These are phyloP conservation scores for Zizania palustris DNA, from an alignment of 202 grass and related monocot genomes.

Conservation along the genomic window DNA sequence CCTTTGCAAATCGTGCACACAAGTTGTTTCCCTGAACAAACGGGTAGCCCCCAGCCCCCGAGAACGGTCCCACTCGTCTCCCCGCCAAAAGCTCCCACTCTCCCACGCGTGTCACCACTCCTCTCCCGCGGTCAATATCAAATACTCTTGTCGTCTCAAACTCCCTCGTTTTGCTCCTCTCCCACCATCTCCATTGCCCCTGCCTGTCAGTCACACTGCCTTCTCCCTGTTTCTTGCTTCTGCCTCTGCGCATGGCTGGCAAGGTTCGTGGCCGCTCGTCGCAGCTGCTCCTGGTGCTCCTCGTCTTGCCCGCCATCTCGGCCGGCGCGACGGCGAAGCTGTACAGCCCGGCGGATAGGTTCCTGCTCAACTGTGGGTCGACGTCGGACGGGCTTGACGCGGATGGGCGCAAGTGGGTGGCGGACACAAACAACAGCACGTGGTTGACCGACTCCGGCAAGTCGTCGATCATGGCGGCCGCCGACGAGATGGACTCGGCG, in stretches of 20 bases:
- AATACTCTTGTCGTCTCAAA: conserved; percentile 3
- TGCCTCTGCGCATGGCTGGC: conserved; percentile 22
- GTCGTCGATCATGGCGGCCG: conserved; percentile 54
- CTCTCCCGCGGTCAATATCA: conserved; percentile 22
- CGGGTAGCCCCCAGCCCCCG: no score
- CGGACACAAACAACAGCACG: conserved; percentile 51
- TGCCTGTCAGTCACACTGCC: background rate
- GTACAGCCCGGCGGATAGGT: conserved; percentile 52
- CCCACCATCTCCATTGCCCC: background rate
- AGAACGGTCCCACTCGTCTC: background rate
- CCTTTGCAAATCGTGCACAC: no score
- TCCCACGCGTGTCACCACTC: conserved; percentile 29
- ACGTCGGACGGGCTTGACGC: conserved; percentile 51
- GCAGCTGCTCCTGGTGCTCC: conserved; percentile 22
- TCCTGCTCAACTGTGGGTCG: conserved; percentile 68
- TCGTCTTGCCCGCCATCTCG: conserved; percentile 9
- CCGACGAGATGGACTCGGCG: conserved; percentile 56
- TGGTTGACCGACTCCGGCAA: conserved; percentile 51
- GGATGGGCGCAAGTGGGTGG: conserved; percentile 69
- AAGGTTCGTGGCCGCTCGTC: background rate
- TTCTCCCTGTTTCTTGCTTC: background rate
- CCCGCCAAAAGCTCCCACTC: conserved; percentile 38
- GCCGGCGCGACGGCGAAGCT: background rate
- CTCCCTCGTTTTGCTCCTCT: background rate
- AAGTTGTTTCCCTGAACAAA: no score